Evolutionary conservation across 495 filamentous ascomycete species (phyloP).

Genomic region (Penicillium dipodomyicola): DNA sequence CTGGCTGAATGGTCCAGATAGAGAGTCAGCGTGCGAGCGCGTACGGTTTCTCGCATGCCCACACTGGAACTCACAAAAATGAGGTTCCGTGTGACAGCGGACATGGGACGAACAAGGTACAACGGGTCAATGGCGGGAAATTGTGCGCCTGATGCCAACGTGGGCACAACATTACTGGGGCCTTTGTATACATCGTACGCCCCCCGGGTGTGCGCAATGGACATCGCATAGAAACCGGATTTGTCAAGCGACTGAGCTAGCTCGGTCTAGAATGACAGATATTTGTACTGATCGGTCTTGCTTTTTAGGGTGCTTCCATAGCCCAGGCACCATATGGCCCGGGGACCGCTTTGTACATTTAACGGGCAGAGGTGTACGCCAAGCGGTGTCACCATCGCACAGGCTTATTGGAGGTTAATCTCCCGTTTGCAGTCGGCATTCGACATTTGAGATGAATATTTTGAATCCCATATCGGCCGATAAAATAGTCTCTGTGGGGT

Average conservation of each 20-base stretch:
- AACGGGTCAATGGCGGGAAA: too few species aligned
- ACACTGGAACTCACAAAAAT: too few species aligned
- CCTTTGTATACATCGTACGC: too few species aligned
- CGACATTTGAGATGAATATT: slow-evolving; percentile 1
- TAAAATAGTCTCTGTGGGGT: slow-evolving; percentile 3
- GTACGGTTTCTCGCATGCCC: too few species aligned
- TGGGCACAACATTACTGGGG: too few species aligned
- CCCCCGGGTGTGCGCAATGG: too few species aligned
- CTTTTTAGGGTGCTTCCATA: slow-evolving; percentile 55
- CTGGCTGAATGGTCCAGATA: too few species aligned
- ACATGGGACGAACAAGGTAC: too few species aligned
- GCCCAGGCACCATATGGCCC: slow-evolving; percentile 56
- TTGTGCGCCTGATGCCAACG: too few species aligned
- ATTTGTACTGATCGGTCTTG: slow-evolving; percentile 52
- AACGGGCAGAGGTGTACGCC: neutral
- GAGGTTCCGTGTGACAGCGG: too few species aligned
- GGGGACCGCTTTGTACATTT: slow-evolving; percentile 22
- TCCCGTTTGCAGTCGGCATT: neutral
- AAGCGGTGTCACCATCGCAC: neutral
- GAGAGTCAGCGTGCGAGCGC: too few species aligned
- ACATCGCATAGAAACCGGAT: too few species aligned
- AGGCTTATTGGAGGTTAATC: neutral
- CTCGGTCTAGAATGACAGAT: slow-evolving; percentile 54
- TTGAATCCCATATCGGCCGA: slow-evolving; percentile 7
- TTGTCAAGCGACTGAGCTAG: slow-evolving; percentile 39